These are phyloP conservation scores for Lizonia empirigonia DNA, from an alignment of 2,329 filamentous ascomycete genomes.

Conservation along the genomic window DNA sequence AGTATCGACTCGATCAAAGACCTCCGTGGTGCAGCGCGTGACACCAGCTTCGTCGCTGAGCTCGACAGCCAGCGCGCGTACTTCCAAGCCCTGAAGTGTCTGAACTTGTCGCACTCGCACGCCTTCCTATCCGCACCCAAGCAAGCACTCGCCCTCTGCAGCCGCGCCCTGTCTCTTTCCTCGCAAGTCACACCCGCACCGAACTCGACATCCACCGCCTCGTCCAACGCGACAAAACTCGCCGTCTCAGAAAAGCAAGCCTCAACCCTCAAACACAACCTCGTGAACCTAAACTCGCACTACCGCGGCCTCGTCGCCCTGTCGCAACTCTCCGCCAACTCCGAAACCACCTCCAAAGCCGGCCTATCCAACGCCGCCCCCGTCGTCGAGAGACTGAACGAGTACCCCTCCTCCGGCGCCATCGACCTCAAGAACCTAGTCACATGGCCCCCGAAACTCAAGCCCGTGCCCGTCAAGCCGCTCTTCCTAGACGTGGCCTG, in stretches of 20 bases:
- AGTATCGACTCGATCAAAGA: slow-evolving; percentile 90
- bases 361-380: slow-evolving; percentile 58
- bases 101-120: slow-evolving; percentile 86
- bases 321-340: slow-evolving; percentile 64
- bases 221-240: slow-evolving; percentile 57
- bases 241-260: slow-evolving; percentile 67
- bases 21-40: slow-evolving; percentile 85
- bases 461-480: slow-evolving; percentile 87
- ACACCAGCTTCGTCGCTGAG: slow-evolving; percentile 75
- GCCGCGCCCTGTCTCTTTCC: slow-evolving; percentile 70
- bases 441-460: slow-evolving; percentile 81
- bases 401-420: slow-evolving; percentile 70
- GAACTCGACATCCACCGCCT: slow-evolving; percentile 42
- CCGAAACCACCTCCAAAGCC: slow-evolving; percentile 54
- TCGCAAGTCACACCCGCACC: slow-evolving; percentile 55
- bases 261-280: slow-evolving; percentile 63
- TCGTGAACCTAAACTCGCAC: slow-evolving; percentile 76
- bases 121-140: slow-evolving; percentile 71
- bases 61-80: slow-evolving; percentile 80
- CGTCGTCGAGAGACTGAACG: slow-evolving; percentile 74
- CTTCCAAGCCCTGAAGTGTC: slow-evolving; percentile 86
- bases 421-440: slow-evolving; percentile 82
- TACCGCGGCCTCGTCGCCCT: slow-evolving; percentile 87
- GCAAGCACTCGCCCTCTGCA: slow-evolving; percentile 84
- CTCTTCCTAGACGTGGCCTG: slow-evolving; percentile 95